A percentile compares a stretch with the other conserved stretches of the same genome.
Conservation (phyloP, 2,329 filamentous ascomycete genomes). For the Aspergillus sp. region DNA sequence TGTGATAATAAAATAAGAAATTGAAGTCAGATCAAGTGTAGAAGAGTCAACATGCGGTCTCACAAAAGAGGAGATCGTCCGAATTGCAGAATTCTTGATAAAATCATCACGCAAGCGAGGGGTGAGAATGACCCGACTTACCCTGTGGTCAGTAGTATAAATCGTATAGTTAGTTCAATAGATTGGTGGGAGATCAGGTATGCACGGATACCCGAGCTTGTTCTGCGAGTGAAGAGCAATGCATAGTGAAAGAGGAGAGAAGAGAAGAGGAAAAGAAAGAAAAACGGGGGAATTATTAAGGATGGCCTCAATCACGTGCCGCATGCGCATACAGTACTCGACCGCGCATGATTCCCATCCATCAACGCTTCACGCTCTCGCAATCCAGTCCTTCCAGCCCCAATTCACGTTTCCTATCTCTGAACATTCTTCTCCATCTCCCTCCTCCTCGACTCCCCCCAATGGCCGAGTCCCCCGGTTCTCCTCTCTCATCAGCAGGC, state of each 20-base stretch:
- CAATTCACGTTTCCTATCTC: neutral
- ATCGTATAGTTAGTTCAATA: neutral
- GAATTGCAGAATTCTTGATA: slow-evolving; percentile 48
- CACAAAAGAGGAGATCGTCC: slow-evolving; percentile 42
- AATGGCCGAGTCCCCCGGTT: slow-evolving; percentile 58
- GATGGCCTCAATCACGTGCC: slow-evolving; percentile 20
- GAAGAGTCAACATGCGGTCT: slow-evolving; percentile 46
- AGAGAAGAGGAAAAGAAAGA: neutral
- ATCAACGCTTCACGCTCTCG: too few species aligned
- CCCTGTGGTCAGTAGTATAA: too few species aligned
- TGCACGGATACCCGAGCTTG: neutral
- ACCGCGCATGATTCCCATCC: slow-evolving; percentile 1
- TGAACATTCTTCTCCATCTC: neutral
- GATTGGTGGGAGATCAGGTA: neutral
- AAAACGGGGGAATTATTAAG: neutral
- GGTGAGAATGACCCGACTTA: slow-evolving; percentile 9
- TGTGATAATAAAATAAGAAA: slow-evolving; percentile 7
- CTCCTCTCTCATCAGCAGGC: slow-evolving; percentile 64
- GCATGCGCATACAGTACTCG: slow-evolving; percentile 17
- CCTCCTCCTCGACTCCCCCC: slow-evolving; percentile 13
- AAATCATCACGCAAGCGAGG: slow-evolving; percentile 34
- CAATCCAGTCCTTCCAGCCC: neutral
- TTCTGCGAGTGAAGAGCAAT: slow-evolving; percentile 3
- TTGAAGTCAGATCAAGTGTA: slow-evolving; percentile 47
- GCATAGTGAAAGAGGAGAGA: neutral